Evolutionary conservation across 2,329 filamentous ascomycete species (phyloP), one percentile per base, ranked within the genome.

Genomic region (Aspergillus neotritici): DNA sequence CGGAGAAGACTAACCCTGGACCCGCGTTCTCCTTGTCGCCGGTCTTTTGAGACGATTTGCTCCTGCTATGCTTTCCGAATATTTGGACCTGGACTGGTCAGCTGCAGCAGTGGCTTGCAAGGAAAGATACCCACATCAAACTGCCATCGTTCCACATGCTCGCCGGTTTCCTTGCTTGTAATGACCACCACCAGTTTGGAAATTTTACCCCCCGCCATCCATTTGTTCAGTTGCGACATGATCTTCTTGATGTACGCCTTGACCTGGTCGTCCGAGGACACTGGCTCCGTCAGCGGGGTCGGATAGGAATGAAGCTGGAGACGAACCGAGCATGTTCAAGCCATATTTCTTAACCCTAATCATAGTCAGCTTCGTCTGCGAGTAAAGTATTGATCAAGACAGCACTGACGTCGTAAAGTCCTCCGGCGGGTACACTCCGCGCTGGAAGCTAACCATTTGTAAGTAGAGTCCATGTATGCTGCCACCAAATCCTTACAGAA

Each of bases 241-340:
- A 98, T 97, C 71, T 94, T 95, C 70, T 95, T 96, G 75, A 98
- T 94, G 71, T 98, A 98, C 28, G 90, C 88, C 70, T 95, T 94
- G 64, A 98, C 93, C 71, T 98, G 91, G 73, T 97, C 93, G 66
- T 98, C 93, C 51, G 89, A 82, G 28, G 91, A 94, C 40, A 97
- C 90, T 83, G 63, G 46, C 43, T 58, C 37, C 37, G 48, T 55
- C 35, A 57, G 47, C 33, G 44, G 17, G 38, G 44, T 46, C 43
- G 43, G 28, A 12, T 17, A 13, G 13, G 17, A 28, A 28, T 25
- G 33, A 33, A 40, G 28, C 12, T 25, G 9, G 25, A 35, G 28
- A 61, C 71, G 51, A 67, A 86, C 82, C 80, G 58, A 95, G 86
- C 89, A 96, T 95, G 61, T 95, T 97, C 60, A 98, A 80, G 58